Evolutionary conservation across 441 rosid genomes (phyloP).

Genomic region (Eutrema salsugineum): DNA sequence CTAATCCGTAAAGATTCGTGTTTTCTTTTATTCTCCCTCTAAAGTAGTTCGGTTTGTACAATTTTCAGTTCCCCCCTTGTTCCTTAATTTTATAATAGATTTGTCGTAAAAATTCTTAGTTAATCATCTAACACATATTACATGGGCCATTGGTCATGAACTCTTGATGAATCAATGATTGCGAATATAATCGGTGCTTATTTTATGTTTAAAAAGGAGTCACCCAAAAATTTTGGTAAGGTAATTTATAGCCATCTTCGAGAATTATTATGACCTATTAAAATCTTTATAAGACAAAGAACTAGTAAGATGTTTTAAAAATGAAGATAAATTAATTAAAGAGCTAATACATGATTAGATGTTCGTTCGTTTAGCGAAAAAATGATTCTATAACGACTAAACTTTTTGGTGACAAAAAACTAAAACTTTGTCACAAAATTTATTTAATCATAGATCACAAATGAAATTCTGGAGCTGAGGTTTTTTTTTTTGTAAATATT

Average conservation of each 20-base stretch:
- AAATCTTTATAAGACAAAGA: not conserved
- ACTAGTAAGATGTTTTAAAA: not conserved
- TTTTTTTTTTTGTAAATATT: not conserved
- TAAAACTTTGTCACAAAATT: not conserved
- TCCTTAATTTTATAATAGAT: not conserved
- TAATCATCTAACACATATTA: not conserved
- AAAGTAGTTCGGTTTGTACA: not conserved
- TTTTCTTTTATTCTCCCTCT: not conserved
- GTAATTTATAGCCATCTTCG: not conserved
- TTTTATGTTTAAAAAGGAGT: not conserved
- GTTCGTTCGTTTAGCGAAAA: not conserved
- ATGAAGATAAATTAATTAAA: no score
- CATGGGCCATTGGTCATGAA: not conserved
- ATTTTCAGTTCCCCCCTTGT: not conserved
- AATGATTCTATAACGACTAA: not conserved
- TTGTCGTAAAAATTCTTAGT: not conserved
- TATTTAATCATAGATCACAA: not conserved
- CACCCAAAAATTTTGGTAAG: not conserved
- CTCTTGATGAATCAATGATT: not conserved
- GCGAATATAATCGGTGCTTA: not conserved
- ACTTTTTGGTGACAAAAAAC: not conserved
- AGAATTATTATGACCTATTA: not conserved
- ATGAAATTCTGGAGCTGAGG: not conserved
- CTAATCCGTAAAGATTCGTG: not conserved
- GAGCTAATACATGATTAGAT: no score